Conservation (phyloP, 140 eudicot species). For the Senecio squalidus region DNA sequence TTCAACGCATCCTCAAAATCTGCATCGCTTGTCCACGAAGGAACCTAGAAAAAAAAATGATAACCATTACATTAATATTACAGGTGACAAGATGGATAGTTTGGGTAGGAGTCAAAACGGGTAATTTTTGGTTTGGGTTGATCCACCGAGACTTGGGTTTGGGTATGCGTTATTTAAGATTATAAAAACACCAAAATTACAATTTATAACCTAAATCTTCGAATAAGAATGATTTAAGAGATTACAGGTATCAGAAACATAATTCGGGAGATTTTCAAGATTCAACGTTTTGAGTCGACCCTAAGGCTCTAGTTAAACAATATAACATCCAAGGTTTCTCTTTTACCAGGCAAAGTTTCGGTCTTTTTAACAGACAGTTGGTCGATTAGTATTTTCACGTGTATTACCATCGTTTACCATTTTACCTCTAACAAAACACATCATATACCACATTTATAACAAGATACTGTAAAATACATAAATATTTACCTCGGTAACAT, state of each 20-base stretch:
- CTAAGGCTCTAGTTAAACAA: no score
- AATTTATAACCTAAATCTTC: not conserved
- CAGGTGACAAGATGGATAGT: not conserved
- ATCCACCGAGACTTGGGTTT: no score
- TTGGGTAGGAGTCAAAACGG: not conserved
- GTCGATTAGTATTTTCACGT: no score
- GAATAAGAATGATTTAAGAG: not conserved
- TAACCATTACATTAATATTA: not conserved
- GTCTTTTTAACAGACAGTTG: no score
- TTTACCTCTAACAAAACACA: no score
- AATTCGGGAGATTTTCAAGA: not conserved
- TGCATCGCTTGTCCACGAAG: slow-evolving; percentile 21
- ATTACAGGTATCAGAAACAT: not conserved
- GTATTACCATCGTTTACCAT: no score
- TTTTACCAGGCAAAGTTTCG: no score
- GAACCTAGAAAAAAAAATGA: slow-evolving; percentile 21
- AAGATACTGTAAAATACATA: not conserved
- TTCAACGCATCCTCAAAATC: slow-evolving; percentile 33
- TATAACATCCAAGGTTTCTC: no score
- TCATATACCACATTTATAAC: no score
- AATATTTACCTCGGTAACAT: slow-evolving; percentile 53
- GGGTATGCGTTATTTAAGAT: not conserved
- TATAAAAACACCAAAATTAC: no score
- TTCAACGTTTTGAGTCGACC: not conserved
- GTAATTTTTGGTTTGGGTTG: not conserved